A percentile compares a stretch with the other conserved stretches of the same genome.
Conservation (phyloP, 768 basidiomycete species). For the Boletus edulis region DNA sequence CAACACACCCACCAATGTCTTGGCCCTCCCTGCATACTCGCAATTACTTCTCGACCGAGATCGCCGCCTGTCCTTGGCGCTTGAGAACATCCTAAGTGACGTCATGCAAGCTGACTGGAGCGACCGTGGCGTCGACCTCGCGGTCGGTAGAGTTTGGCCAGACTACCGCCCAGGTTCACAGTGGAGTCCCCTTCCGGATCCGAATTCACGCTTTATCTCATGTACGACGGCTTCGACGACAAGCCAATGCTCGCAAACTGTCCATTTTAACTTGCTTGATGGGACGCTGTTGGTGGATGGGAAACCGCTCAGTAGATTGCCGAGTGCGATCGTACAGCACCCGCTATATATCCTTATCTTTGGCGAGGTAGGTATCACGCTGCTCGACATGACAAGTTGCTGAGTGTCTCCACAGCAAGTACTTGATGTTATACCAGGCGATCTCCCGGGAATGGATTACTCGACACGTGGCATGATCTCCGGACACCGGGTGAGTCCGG, state of each 20-base stretch:
- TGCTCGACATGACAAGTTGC: background rate
- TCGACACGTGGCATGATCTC: conserved; percentile 15
- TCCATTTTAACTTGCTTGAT: conserved; percentile 41
- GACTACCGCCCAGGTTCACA: conserved; percentile 22
- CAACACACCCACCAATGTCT: conserved; percentile 17
- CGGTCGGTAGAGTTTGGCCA: conserved; percentile 28
- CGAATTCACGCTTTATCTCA: conserved; percentile 19
- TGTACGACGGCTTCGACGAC: conserved; percentile 7
- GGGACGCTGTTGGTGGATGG: conserved; percentile 27
- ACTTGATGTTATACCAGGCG: conserved; percentile 17
- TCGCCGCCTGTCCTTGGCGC: conserved; percentile 27
- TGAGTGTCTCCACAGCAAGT: background rate
- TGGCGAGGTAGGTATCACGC: conserved; percentile 27
- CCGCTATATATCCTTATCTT: conserved; percentile 30
- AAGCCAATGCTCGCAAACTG: conserved; percentile 19
- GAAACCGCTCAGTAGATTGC: conserved; percentile 35
- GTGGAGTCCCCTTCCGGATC: conserved; percentile 19
- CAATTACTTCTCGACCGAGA: conserved; percentile 27
- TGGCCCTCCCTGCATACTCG: conserved; percentile 2
- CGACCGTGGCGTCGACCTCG: conserved; percentile 15
- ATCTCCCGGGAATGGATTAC: conserved; percentile 24
- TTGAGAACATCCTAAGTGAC: conserved; percentile 20
- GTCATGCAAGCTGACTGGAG: background rate
- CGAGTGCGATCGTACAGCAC: conserved; percentile 27
- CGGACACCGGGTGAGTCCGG: conserved; percentile 15